A percentile compares a stretch with the other conserved stretches of the same genome.
Evolutionary conservation across 176 grass and related monocot species (phyloP).

Genomic region (Juncus inflexus): DNA sequence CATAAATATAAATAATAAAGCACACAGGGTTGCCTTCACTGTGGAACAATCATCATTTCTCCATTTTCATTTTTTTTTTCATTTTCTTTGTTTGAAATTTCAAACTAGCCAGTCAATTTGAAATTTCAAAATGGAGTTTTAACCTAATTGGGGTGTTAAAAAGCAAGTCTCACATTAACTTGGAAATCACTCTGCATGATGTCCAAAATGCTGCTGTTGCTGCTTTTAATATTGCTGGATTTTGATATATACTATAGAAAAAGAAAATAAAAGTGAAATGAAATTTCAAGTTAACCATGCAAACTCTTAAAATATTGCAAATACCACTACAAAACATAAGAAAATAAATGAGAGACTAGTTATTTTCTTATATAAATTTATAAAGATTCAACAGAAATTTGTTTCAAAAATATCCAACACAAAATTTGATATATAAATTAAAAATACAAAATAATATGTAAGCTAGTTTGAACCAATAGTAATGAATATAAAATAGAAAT

Average conservation of each 20-base stretch:
- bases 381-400: neutral
- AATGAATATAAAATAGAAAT: no score
- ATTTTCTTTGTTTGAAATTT: no score
- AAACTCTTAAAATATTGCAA: neutral
- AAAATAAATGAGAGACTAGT: neutral
- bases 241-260: slow-evolving; percentile 68
- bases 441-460: neutral
- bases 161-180: slow-evolving; percentile 49
- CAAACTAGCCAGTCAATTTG: no score
- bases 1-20: slow-evolving; percentile 22
- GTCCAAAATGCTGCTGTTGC: slow-evolving; percentile 51
- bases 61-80: neutral
- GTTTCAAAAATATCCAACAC: neutral
- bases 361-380: neutral
- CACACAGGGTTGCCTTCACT: neutral
- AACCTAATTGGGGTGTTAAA: neutral
- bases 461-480: no score
- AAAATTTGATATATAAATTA: no score
- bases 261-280: neutral
- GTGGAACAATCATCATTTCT: neutral
- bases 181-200: slow-evolving; percentile 68
- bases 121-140: slow-evolving; percentile 2
- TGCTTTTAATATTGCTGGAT: slow-evolving; percentile 55
- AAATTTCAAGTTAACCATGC: neutral
- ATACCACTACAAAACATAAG: neutral